Conservation (phyloP, 345 rosid species). For the Murraya paniculata region DNA sequence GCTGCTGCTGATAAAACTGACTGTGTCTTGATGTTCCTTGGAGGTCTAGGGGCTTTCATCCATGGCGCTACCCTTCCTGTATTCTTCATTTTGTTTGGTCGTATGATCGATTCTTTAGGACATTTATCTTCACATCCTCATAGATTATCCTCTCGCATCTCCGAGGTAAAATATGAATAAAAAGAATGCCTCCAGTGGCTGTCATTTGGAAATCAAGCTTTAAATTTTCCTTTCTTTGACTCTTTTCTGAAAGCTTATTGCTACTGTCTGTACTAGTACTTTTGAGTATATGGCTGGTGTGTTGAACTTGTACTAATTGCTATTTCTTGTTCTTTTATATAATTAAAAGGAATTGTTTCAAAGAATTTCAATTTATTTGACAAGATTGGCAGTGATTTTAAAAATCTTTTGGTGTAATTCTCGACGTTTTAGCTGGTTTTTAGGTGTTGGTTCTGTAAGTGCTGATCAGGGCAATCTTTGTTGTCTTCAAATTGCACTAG, state of each 20-base stretch:
- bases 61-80: constrained; percentile 75
- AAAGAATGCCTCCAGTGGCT: neutral
- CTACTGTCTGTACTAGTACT: neutral
- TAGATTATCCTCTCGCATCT: constrained; percentile 45
- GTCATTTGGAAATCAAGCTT: neutral
- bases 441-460: too few species aligned
- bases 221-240: neutral
- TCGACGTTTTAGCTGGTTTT: neutral
- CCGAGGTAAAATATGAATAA: constrained; percentile 40
- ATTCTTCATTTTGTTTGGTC: constrained; percentile 64
- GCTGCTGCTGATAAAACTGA: constrained; percentile 61
- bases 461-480: too few species aligned
- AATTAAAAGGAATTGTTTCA: neutral
- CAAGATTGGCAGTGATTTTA: neutral
- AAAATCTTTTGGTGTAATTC: neutral
- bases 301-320: neutral
- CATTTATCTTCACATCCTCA: constrained; percentile 51
- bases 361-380: neutral
- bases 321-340: neutral
- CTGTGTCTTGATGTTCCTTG: constrained; percentile 53
- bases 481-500: too few species aligned
- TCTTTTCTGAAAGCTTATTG: neutral
- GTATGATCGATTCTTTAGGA: constrained; percentile 70
- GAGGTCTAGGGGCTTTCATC: constrained; percentile 55
- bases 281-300: neutral